These are phyloP conservation scores for Phaeotremella skinneri DNA, from an alignment of 768 basidiomycete genomes.

Conservation along the genomic window DNA sequence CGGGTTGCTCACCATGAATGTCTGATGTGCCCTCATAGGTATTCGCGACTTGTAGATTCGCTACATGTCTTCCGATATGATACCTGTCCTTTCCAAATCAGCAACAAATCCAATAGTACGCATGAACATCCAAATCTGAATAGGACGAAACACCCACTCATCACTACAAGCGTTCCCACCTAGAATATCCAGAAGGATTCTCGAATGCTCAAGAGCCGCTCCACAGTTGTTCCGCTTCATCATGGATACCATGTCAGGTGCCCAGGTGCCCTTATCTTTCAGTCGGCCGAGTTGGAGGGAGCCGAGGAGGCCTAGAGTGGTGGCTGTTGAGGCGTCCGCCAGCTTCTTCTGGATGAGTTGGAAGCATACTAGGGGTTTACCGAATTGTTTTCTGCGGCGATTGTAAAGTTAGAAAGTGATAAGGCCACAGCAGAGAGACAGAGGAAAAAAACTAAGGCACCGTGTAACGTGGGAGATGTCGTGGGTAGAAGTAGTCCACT, in stretches of 20 bases:
- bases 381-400: constrained; percentile 67
- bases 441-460: neutral
- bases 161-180: constrained; percentile 92
- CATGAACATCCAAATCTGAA: neutral
- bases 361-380: constrained; percentile 84
- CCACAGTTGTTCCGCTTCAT: constrained; percentile 95
- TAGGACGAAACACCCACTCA: constrained; percentile 71
- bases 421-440: neutral
- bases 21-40: constrained; percentile 77
- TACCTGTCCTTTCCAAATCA: constrained; percentile 59
- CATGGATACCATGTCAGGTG: constrained; percentile 92
- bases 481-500: constrained; percentile 8
- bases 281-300: constrained; percentile 64
- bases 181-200: constrained; percentile 79
- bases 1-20: constrained; percentile 41
- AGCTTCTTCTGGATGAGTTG: constrained; percentile 98
- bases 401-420: neutral
- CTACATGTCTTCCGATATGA: constrained; percentile 89
- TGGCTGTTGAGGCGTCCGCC: constrained; percentile 86
- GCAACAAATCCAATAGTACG: neutral
- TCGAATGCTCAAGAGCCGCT: constrained; percentile 79
- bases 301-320: constrained; percentile 62
- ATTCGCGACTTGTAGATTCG: constrained; percentile 91
- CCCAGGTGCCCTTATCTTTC: constrained; percentile 71
- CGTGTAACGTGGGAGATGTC: neutral